Conservation (phyloP, 495 filamentous ascomycete genomes). For the Neurospora sp. region DNA sequence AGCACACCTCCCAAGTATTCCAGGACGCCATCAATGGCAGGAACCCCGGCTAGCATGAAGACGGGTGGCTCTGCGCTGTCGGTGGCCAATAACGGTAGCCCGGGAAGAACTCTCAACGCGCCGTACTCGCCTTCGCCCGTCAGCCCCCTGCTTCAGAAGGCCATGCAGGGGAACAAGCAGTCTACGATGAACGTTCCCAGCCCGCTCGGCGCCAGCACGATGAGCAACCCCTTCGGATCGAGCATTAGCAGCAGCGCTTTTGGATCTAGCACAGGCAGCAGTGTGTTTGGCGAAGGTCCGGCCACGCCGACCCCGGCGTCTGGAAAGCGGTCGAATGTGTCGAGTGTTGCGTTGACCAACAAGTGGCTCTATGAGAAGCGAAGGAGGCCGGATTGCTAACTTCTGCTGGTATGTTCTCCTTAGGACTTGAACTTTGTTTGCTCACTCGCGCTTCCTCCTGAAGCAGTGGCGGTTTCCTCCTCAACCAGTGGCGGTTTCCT, state of each 20-base stretch:
- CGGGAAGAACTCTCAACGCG: slow-evolving; percentile 8
- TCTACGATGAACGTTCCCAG: slow-evolving; percentile 38
- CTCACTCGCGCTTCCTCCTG: not conserved
- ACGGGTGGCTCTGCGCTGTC: slow-evolving; percentile 28
- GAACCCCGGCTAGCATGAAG: slow-evolving; percentile 38
- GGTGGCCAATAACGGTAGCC: slow-evolving; percentile 2
- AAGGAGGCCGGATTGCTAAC: slow-evolving; percentile 19
- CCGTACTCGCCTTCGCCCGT: slow-evolving; percentile 19
- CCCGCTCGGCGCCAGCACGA: slow-evolving; percentile 26
- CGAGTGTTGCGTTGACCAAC: slow-evolving; percentile 66
- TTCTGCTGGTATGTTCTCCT: slow-evolving; percentile 1
- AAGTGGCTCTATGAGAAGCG: slow-evolving; percentile 88
- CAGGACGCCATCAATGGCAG: slow-evolving; percentile 52
- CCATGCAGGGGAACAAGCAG: slow-evolving; percentile 44
- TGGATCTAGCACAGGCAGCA: slow-evolving; percentile 16
- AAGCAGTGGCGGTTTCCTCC: not conserved
- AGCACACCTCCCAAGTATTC: slow-evolving; percentile 83
- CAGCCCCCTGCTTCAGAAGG: slow-evolving; percentile 65
- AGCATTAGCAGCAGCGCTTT: slow-evolving; percentile 6
- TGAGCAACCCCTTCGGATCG: slow-evolving; percentile 10
- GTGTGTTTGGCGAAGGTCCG: slow-evolving; percentile 18
- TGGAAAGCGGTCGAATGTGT: slow-evolving; percentile 58
- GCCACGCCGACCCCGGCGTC: slow-evolving; percentile 56
- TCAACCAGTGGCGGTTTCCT: not conserved
- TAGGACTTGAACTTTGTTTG: not conserved